Base-by-base conservation (phyloP, 495 filamentous ascomycete species). In the Aspergillus kassunensis region DNA sequence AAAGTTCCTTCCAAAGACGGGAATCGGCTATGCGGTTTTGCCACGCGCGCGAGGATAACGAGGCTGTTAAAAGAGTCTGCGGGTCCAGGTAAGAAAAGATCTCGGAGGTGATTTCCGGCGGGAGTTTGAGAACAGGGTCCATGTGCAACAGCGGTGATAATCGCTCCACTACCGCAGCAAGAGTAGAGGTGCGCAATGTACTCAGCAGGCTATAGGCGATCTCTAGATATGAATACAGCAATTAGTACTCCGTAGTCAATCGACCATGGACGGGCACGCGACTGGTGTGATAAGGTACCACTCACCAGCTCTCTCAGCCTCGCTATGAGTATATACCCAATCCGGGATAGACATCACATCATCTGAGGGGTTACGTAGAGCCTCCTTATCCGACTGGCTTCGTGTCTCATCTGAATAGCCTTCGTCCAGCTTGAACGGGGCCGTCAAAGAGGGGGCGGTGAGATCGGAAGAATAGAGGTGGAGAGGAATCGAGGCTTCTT, bases 81-180 rank as follows among this genome's bases (percentile, higher is more conserved):
- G 89, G 83, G 33, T 89, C 84, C 25, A 98, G 81, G 61, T 89
- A 95, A 25, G 86, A 87, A 34, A 97, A 85, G 13, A 97, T 85
- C 59, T 93, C 84, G 47, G 90, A 84, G 43, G 87, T 91, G 50
- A 97, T 82, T 64, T 98, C 93, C 1, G 88, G 81, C 0, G 93
- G 93, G 8, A 98, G 81, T 59, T 88, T 82, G 51, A 81, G 69
- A 25, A 96, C 80, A 39, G 95, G 95, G 69, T 98, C 90, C 70
- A 96, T 89, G 67, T 97, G 90, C 20, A 95, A 84, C 6, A 89
- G 80, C 7, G 86, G 88, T 40, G 85, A 83, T 15, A 95, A 72
- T 35, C 79, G 76, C 35, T 88, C 84, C 20, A 93, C 89, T 18
- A 96, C 81, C n/a, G 82, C 77, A 13, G 85, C 82, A 44, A 95